Base-by-base conservation (phyloP, 495 filamentous ascomycete species). In the Cryomyces minteri region DNA sequence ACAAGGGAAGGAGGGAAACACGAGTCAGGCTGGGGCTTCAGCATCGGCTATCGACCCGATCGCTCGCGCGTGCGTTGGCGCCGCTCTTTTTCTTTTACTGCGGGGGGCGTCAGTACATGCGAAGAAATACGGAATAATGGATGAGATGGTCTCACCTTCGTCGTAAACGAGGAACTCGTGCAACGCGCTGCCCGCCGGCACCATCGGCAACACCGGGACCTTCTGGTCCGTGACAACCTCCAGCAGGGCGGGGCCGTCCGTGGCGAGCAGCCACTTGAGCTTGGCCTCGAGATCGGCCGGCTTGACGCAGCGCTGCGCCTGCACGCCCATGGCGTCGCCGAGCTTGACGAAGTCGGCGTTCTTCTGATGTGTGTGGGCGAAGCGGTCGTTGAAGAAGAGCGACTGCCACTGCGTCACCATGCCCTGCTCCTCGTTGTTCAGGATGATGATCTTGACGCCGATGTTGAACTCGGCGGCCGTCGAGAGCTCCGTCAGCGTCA, bases 391-490 rank as follows among this genome's bases (percentile, higher is more conserved):
- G 62, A 90, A 95, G 66, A 94, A 94, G 40, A 94, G 70, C 51
- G 77, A 80, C 60, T 94, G 88, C 83, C 87, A 92, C 63, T 95
- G 87, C 4, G 88, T 93, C 4, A 95, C 86, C 88, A 95, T 96
- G 44, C 82, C 82, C 61, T 94, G 88, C 60, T 93, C 87, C 62
- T 94, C 88, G 58, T 96, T 96, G 64, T 95, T 96, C 5, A 96
- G 63, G 38, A 96, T 66, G 49, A 96, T 78, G 42, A 95, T 67
- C 68, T 95, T 95, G 60, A 90, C 77, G 41, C 80, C 85, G 58
- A 94, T 88, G 62, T 88, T 79, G 68, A 94, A 94, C 59, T 95
- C 85, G 11, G 76, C 72, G 18, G 83, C 84, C 0, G 88, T 94
- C n/a, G 76, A 76, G 45, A 96, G 70, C 62, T 95, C 88, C 5